Conservation (phyloP, 345 rosid species). For the Lumnitzera littorea region DNA sequence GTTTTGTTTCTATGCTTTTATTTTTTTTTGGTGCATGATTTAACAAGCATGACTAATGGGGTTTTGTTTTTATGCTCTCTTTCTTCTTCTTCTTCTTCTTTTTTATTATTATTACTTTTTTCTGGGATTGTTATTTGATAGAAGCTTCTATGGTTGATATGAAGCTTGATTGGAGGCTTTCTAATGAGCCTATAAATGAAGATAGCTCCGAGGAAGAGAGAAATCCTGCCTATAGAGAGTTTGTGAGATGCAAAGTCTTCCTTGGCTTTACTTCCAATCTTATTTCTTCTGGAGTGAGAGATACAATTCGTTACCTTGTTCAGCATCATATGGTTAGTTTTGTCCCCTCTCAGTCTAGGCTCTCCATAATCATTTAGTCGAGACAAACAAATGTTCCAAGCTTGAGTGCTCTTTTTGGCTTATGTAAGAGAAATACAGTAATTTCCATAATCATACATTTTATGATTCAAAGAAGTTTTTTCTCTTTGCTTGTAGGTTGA, state of each 20-base stretch:
- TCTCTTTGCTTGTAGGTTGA: conserved; percentile 48
- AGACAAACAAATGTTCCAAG: too few relatives aligned
- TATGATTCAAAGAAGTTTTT: not conserved
- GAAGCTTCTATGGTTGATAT: conserved; percentile 10
- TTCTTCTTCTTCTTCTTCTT: too few relatives aligned
- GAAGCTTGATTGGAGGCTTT: conserved; percentile 92
- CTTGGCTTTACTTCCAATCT: conserved; percentile 97
- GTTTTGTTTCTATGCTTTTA: not conserved
- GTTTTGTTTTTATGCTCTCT: too few relatives aligned
- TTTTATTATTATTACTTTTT: not conserved
- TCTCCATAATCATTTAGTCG: too few relatives aligned
- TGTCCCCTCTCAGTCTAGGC: too few relatives aligned
- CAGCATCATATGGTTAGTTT: conserved; percentile 85
- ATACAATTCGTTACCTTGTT: conserved; percentile 70
- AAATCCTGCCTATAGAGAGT: conserved; percentile 47
- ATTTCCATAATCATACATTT: not conserved
- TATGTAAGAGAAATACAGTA: too few relatives aligned
- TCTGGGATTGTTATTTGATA: conserved; percentile 1
- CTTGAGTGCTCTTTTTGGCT: too few relatives aligned
- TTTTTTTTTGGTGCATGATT: too few relatives aligned
- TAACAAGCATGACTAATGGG: too few relatives aligned
- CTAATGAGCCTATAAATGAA: conserved; percentile 52
- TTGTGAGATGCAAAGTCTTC: conserved; percentile 79
- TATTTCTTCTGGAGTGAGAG: conserved; percentile 87
- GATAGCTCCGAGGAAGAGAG: conserved; percentile 72